phyloP scores from a whole-genome alignment of 164 flowering plant genomes.

The Magnolia changhungtana region DNA sequence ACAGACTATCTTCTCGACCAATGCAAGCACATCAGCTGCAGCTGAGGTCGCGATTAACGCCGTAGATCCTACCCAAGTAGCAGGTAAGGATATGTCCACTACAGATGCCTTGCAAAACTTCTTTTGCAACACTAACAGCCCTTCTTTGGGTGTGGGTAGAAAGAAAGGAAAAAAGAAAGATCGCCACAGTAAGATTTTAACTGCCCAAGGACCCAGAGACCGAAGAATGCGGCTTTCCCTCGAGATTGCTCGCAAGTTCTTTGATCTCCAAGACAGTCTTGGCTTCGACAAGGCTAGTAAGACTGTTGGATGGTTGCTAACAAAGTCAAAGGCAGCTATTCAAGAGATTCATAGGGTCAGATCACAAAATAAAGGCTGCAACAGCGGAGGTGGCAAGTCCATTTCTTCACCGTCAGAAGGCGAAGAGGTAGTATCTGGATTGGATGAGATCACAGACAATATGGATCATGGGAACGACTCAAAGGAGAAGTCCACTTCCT shows the following conservation, averaged over 20 bases:
- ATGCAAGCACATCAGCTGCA: neutral
- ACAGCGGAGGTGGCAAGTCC: slow-evolving; percentile 5
- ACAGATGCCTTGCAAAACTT: neutral
- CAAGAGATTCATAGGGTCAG: slow-evolving; percentile 28
- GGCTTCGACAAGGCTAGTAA: slow-evolving; percentile 73
- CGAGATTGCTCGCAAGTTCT: slow-evolving; percentile 58
- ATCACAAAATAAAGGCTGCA: slow-evolving; percentile 2
- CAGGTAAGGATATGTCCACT: neutral
- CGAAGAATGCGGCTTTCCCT: slow-evolving; percentile 79
- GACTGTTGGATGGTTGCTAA: slow-evolving; percentile 69
- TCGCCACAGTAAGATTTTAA: slow-evolving; percentile 75
- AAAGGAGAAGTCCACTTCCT: neutral
- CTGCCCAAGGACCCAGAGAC: slow-evolving; percentile 65
- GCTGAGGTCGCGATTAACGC: neutral
- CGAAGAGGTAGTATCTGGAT: slow-evolving; percentile 36
- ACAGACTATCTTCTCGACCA: neutral
- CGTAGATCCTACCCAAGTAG: neutral
- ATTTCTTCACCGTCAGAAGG: slow-evolving; percentile 39
- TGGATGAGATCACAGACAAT: slow-evolving; percentile 12
- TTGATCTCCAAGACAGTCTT: slow-evolving; percentile 62
- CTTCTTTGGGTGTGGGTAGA: neutral
- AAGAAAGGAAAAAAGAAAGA: slow-evolving; percentile 43
- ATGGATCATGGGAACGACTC: neutral
- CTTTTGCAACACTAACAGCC: neutral
- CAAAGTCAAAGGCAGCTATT: slow-evolving; percentile 49